Evolutionary conservation across 2,329 filamentous ascomycete genomes (phyloP), one percentile per base, ranked within the genome.

Genomic region (Neurospora sp.): DNA sequence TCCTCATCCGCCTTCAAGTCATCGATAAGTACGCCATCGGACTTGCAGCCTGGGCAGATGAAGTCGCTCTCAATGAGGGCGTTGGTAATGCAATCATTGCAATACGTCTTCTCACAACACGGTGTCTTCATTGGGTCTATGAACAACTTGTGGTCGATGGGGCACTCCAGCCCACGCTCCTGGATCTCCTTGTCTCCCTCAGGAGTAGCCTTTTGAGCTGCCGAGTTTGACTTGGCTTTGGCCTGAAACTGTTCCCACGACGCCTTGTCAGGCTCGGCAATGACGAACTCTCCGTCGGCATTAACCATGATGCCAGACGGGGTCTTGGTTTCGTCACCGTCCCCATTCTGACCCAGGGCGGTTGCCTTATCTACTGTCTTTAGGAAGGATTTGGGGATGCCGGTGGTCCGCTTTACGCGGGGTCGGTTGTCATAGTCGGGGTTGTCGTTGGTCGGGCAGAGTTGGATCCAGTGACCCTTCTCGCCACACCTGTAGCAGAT

Each of bases 61-160:
- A 99, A 93, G 86, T 99, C 96, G 87, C 91, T 96, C 85, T 98
- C 94, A 83, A 97, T 95, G 82, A 99, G 90, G 82, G 94, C 92
- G 88, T 97, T 97, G 80, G 96, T 96, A 83, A 99, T 97, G 91
- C 96, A 99, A 81, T 97, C 93, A 88, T 96, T 96, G 87, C 96
- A 99, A 86, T 97, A 99, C 79, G 94, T 97, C 87, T 92, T 96
- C 83, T 92, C 88, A 86, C 96, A 99, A 88, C 96, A 99, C 75
- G 96, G 95, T 79, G 96, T 98, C 88, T 97, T 97, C 87, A 96
- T 96, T 87, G 96, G 95, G 81, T 97, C 93, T 89, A 96, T 90
- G 83, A 98, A 97, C 87, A 97, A 91, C 82, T 92, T 94, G 83
- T 96, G 96, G 89, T 98, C 96, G 86, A 98, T 91, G 74, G 93